Conservation (phyloP, 345 rosid genomes). For the Aethionema arabicum region DNA sequence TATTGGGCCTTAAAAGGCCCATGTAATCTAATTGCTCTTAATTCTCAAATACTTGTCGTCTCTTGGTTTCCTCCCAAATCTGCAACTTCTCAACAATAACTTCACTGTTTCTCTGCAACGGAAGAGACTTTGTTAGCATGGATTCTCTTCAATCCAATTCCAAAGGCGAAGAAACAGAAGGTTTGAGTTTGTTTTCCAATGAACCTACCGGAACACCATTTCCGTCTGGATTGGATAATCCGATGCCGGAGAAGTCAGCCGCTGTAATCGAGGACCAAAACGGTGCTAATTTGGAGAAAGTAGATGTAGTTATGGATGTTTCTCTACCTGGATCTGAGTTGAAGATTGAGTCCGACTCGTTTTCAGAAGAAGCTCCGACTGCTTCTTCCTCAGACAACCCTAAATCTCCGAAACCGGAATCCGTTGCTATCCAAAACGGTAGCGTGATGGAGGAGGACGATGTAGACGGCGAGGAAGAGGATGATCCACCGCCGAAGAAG, state of each 20-base stretch:
- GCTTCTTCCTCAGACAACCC: constrained; percentile 76
- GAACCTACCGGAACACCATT: constrained; percentile 2
- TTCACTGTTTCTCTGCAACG: background rate
- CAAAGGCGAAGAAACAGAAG: constrained; percentile 16
- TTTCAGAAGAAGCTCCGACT: constrained; percentile 62
- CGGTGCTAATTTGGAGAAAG: constrained; percentile 25
- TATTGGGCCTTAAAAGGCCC: constrained; percentile 26
- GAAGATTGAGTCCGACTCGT: constrained; percentile 48
- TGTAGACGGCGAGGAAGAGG: constrained; percentile 54
- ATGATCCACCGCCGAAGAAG: constrained; percentile 61
- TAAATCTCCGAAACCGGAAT: constrained; percentile 47
- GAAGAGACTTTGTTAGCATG: constrained; percentile 38
- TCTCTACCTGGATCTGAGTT: constrained; percentile 31
- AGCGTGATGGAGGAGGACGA: constrained; percentile 38
- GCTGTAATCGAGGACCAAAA: constrained; percentile 20
- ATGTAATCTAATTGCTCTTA: background rate
- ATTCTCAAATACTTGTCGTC: background rate
- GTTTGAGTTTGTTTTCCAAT: background rate
- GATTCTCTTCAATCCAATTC: constrained; percentile 49
- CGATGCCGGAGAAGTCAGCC: background rate
- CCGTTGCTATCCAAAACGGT: constrained; percentile 15
- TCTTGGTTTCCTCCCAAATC: background rate
- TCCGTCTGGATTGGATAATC: constrained; percentile 1
- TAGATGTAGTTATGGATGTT: constrained; percentile 4
- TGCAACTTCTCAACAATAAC: background rate